Percentiles rank a stretch among this genome's conserved stretches.
phyloP scores from a whole-genome alignment of 2,329 filamentous ascomycete genomes.

The Ophiostoma tasmaniense region DNA sequence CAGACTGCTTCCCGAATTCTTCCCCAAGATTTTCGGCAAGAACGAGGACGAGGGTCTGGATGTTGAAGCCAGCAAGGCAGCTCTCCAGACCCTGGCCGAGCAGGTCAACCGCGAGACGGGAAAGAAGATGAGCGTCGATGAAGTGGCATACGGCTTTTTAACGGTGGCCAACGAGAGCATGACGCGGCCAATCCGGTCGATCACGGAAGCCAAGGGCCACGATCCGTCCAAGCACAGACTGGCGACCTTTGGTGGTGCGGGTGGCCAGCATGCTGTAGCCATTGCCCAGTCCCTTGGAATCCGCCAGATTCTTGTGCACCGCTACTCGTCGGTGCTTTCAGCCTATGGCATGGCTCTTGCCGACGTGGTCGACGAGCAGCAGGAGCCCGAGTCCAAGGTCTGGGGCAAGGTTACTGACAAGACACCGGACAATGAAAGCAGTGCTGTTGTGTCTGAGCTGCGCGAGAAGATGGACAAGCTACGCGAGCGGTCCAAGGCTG shows the following conservation, averaged over 20 bases:
- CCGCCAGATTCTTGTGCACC: constrained; percentile 73
- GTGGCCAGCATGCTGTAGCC: constrained; percentile 85
- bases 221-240: constrained; percentile 86
- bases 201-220: constrained; percentile 87
- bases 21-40: constrained; percentile 89
- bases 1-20: constrained; percentile 78
- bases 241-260: constrained; percentile 85
- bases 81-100: constrained; percentile 67
- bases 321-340: constrained; percentile 81
- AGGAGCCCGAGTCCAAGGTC: constrained; percentile 62
- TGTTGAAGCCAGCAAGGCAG: constrained; percentile 61
- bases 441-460: constrained; percentile 49
- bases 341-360: constrained; percentile 90
- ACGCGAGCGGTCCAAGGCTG: constrained; percentile 61
- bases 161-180: constrained; percentile 88
- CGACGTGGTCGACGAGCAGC: constrained; percentile 84
- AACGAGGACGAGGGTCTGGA: constrained; percentile 78
- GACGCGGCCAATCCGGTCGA: constrained; percentile 79
- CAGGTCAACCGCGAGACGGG: constrained; percentile 70
- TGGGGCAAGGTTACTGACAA: constrained; percentile 32
- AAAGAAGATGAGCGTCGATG: constrained; percentile 65
- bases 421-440: constrained; percentile 24
- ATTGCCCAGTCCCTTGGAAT: constrained; percentile 81
- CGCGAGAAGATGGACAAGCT: constrained; percentile 68
- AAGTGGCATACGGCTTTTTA: constrained; percentile 82